Evolutionary conservation across 108 stramenopile species (phyloP).

Genomic region (Nitzschia sp.): DNA sequence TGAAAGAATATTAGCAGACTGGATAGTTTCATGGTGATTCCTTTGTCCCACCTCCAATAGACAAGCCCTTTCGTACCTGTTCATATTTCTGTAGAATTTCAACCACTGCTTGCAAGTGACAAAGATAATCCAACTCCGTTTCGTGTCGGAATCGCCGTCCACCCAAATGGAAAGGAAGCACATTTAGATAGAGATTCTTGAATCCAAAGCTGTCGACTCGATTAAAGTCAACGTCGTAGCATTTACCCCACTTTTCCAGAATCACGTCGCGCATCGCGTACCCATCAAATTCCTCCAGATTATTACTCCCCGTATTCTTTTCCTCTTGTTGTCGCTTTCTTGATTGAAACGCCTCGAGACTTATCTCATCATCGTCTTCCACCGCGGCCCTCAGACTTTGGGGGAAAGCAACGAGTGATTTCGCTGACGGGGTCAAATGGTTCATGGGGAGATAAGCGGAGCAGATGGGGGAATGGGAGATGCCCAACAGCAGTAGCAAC

Average conservation of each 20-base stretch:
- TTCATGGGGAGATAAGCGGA: no score
- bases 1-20: not conserved
- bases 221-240: conserved; percentile 67
- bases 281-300: conserved; percentile 53
- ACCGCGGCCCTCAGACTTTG: no score
- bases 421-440: no score
- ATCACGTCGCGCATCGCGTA: conserved; percentile 66
- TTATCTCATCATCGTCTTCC: conserved; percentile 23
- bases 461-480: no score
- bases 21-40: not conserved
- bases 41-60: not conserved
- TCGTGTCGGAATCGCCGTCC: conserved; percentile 58
- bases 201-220: conserved; percentile 57
- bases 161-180: conserved; percentile 64
- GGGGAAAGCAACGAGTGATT: no score
- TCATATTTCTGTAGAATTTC: conserved; percentile 77
- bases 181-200: conserved; percentile 60
- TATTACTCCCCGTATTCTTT: conserved; percentile 1
- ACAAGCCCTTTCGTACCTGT: conserved; percentile 32
- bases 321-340: conserved; percentile 9
- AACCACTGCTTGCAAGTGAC: conserved; percentile 75
- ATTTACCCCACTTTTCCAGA: conserved; percentile 52
- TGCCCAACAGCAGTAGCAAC: no score
- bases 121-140: conserved; percentile 74
- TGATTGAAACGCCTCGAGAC: conserved; percentile 35